Evolutionary conservation across 768 basidiomycete genomes (phyloP), one percentile per base, ranked within the genome.

Genomic region (Calocybe gangraenosa): DNA sequence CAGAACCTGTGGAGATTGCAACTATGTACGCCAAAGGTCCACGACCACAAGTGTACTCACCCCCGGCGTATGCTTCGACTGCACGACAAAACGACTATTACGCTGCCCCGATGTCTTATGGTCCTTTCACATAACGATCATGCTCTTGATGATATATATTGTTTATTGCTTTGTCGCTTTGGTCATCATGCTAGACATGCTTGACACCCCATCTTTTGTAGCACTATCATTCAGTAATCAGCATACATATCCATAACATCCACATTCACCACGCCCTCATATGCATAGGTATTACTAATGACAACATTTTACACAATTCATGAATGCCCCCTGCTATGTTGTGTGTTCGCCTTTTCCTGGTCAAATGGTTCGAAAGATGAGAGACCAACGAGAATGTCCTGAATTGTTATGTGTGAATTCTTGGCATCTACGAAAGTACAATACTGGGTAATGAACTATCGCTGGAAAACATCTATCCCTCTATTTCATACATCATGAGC

Each of bases 11-110:
- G 20, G 71, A 75, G 52, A 76, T 80, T 39, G 72, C 71, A 18
- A 77, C 77, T 3, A 68, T 72, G 62, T 66, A 75, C 47, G 69
- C 70, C 8, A 70, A 68, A 58, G 78, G 76, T 17, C 73, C 75
- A 14, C 70, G 74, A 19, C 69, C 74, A 18, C 63, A 65, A 18
- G 69, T 70, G 14, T 77, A 76, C 54, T 65, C 76, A 8, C 78
- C 78, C 32, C 76, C 76, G 40, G 67, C 67, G 44, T 78, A 78
- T 50, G 68, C 72, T 37, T 49, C 62, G 17, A 42, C 54, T 49
- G 48, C 62, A 57, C 60, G 57, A 62, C 57, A 56, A 39, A 52
- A 54, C 37, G 57, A 68, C 20, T 62, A 61, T 18, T 60, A 62
- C 45, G 58, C 56, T 20, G 57, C 56, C 23, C 37, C 52, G 30